Base-by-base conservation (phyloP, 768 basidiomycete genomes). In the Mycena galopus region DNA sequence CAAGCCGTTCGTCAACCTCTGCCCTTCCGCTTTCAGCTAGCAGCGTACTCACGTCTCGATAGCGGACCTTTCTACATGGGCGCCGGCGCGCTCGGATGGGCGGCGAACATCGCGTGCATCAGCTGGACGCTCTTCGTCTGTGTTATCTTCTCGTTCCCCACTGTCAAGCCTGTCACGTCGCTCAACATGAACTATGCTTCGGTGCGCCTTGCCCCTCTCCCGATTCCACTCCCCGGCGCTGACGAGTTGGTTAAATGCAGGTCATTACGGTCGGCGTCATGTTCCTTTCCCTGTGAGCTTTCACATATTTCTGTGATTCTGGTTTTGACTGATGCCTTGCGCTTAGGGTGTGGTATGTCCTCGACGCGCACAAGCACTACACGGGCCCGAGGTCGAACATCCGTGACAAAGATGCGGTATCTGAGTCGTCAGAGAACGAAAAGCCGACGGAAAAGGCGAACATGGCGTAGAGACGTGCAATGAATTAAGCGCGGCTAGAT, bases 21-120 rank as follows among this genome's bases (percentile, higher is more conserved):
- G 14, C 37, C 11, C 44, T 27, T 23, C 14, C n/a, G n/a, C n/a
- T n/a, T n/a, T n/a, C n/a, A n/a, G n/a, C 11, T 14, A 17, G 4
- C 14, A 0, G 25, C 56, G 8, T 29, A 39, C 37, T 61, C 9
- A 61, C 17, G 2, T 25, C 6, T 25, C 19, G 21, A n/a, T 8
- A 71, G 70, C 5, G 95, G 95, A 14, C 94, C 95, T 8, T 95
- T 96, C 83, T 95, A 92, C 83, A 91, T 96, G 90, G 92, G 94
- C 33, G 82, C 88, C 65, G 93, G 93, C 0, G 71, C 85, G 50
- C 79, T 94, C 19, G 93, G 93, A 0, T 87, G 87, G 84, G 78
- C 84, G 4, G 87, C 87, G 67, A 94, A 95, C 76, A 72, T 85
- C 32, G 84, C 83, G n/a, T 94, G 93, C 80, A 92, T 94, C 60